Conservation (phyloP, 225 moss, liverwort and hornwort species). For the Rhytidiadelphus loreus region DNA sequence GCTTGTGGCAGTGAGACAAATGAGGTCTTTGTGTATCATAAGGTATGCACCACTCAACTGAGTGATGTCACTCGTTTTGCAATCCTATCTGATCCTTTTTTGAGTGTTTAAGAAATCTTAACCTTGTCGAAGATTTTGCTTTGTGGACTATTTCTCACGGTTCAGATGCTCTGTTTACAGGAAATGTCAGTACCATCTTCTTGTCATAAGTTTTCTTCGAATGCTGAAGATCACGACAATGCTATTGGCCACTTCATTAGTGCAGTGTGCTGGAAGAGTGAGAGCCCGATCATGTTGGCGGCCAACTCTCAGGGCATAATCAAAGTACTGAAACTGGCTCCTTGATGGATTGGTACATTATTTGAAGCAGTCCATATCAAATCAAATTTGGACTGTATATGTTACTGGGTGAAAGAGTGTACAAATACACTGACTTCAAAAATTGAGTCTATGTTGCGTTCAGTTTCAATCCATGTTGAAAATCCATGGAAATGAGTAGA, state of each 20-base stretch:
- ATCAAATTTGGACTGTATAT: not conserved
- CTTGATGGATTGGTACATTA: slow-evolving; percentile 23
- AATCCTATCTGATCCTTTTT: not conserved
- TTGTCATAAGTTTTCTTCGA: slow-evolving; percentile 22
- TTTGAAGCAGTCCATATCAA: not conserved
- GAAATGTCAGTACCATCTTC: slow-evolving; percentile 42
- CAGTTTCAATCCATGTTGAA: no score
- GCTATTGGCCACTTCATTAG: slow-evolving; percentile 59
- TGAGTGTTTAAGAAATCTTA: no score
- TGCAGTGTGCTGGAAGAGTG: slow-evolving; percentile 98
- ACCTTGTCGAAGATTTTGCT: not conserved
- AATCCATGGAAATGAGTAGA: no score
- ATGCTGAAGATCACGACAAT: slow-evolving; percentile 9
- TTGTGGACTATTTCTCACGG: not conserved
- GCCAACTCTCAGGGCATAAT: slow-evolving; percentile 94
- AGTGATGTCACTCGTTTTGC: not conserved
- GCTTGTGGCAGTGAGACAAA: slow-evolving; percentile 97
- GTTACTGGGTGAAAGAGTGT: not conserved
- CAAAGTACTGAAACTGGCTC: slow-evolving; percentile 77
- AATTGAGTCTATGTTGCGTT: no score
- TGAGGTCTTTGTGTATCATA: slow-evolving; percentile 95
- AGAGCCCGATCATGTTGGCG: slow-evolving; percentile 93
- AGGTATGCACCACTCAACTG: slow-evolving; percentile 33
- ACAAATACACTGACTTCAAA: no score
- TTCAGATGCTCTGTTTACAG: slow-evolving; percentile 1